A percentile compares a stretch with the other conserved stretches of the same genome.
Conservation (phyloP, 139 green algal genomes). For the Diplosphaera chodatii region DNA sequence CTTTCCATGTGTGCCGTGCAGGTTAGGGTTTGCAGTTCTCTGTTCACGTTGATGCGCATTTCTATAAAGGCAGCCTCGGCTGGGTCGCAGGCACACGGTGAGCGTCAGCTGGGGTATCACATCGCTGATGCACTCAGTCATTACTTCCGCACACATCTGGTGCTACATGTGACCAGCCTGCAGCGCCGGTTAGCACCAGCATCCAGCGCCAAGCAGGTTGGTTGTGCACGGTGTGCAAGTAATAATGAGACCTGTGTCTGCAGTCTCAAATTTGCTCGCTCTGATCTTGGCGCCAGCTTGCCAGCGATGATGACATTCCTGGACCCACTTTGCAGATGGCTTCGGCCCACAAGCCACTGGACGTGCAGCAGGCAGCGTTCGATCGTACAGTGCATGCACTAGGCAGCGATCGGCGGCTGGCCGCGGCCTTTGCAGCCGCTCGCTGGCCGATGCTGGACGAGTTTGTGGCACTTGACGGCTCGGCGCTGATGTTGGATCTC, state of each 20-base stretch:
- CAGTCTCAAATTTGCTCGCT: too few relatives aligned
- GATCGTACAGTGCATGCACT: conserved; percentile 28
- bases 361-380: conserved; percentile 41
- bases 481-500: conserved; percentile 46
- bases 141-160: conserved; percentile 56
- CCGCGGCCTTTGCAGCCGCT: conserved; percentile 36
- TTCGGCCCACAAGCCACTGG: conserved; percentile 28
- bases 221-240: too few relatives aligned
- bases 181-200: background rate
- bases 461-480: conserved; percentile 29
- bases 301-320: too few relatives aligned
- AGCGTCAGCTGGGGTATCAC: conserved; percentile 41
- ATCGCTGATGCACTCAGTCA: conserved; percentile 42
- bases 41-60: too few relatives aligned
- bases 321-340: too few relatives aligned
- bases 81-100: background rate
- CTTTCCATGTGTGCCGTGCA: too few relatives aligned
- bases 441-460: conserved; percentile 35
- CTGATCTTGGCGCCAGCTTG: too few relatives aligned
- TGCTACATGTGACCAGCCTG: conserved; percentile 32
- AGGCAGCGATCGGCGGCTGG: conserved; percentile 29
- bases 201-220: background rate
- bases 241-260: too few relatives aligned
- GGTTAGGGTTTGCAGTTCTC: too few relatives aligned
- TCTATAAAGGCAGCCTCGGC: too few relatives aligned